Conservation (phyloP, 768 basidiomycete genomes). For the Suillus clintonianus region DNA sequence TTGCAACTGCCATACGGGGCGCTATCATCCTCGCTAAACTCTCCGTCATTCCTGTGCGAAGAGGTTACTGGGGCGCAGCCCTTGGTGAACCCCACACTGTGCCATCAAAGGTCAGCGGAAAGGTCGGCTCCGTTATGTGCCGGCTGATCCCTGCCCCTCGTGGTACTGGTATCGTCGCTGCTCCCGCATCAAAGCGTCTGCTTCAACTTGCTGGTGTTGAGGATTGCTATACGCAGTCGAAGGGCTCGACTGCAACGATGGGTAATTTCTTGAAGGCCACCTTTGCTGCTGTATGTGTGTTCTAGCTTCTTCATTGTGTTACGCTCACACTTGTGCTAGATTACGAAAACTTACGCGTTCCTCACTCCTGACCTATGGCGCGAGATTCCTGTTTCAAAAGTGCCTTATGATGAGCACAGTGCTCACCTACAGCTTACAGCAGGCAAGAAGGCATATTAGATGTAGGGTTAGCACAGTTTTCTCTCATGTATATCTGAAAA, state of each 20-base stretch:
- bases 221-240: conserved; percentile 97
- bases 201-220: conserved; percentile 97
- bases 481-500: conserved; percentile 13
- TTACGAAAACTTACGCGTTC: conserved; percentile 98
- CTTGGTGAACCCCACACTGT: conserved; percentile 99
- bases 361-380: conserved; percentile 98
- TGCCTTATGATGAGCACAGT: conserved; percentile 95
- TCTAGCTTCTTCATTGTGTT: neutral
- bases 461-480: conserved; percentile 10
- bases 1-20: conserved; percentile 98
- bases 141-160: conserved; percentile 97
- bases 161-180: conserved; percentile 99
- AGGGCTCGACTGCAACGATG: conserved; percentile 98
- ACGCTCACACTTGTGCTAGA: conserved; percentile 44
- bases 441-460: conserved; percentile 72
- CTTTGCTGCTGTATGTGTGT: conserved; percentile 75
- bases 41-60: conserved; percentile 94
- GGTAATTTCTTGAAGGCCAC: conserved; percentile 99
- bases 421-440: conserved; percentile 85
- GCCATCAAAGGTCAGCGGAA: conserved; percentile 97
- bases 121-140: conserved; percentile 99
- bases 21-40: conserved; percentile 99
- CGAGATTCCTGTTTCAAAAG: conserved; percentile 86
- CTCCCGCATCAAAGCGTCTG: conserved; percentile 94
- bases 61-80: conserved; percentile 99